Conservation (phyloP, 2,329 filamentous ascomycete species). For the Botrytis tulipae region DNA sequence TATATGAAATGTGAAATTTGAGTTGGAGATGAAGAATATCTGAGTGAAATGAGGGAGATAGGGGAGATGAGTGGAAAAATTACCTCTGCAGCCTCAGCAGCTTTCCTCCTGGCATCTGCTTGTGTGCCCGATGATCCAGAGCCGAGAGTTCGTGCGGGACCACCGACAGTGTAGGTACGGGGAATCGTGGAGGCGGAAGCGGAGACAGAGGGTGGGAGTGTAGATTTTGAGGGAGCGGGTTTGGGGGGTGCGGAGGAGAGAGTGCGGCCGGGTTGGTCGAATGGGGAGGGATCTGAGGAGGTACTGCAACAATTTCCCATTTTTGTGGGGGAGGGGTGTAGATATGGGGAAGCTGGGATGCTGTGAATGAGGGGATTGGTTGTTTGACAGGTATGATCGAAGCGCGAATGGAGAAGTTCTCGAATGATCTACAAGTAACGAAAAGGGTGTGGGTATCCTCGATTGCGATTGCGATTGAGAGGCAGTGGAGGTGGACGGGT, state of each 20-base stretch:
- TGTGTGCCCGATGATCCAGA: slow-evolving; percentile 46
- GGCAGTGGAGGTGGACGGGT: background rate
- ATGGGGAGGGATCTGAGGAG: slow-evolving; percentile 60
- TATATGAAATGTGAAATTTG: too few species aligned
- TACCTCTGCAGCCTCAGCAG: slow-evolving; percentile 69
- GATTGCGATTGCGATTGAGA: background rate
- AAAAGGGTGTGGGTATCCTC: background rate
- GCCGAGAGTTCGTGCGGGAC: slow-evolving; percentile 63
- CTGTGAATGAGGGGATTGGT: background rate
- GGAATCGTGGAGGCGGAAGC: slow-evolving; percentile 48
- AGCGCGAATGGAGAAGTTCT: background rate
- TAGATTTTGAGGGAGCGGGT: slow-evolving; percentile 43
- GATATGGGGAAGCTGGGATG: background rate
- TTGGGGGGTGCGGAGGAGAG: slow-evolving; percentile 53
- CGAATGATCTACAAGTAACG: background rate
- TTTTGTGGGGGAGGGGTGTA: background rate
- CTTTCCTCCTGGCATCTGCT: slow-evolving; percentile 59
- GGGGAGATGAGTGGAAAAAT: too few species aligned
- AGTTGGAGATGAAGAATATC: too few species aligned
- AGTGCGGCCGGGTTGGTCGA: slow-evolving; percentile 69
- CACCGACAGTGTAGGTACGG: slow-evolving; percentile 49
- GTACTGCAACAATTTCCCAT: slow-evolving; percentile 93
- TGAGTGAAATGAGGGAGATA: too few species aligned
- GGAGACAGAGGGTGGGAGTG: slow-evolving; percentile 34
- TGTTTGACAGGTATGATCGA: background rate